phyloP scores from a whole-genome alignment of 305 asterid species.

The Fraxinus platypoda region DNA sequence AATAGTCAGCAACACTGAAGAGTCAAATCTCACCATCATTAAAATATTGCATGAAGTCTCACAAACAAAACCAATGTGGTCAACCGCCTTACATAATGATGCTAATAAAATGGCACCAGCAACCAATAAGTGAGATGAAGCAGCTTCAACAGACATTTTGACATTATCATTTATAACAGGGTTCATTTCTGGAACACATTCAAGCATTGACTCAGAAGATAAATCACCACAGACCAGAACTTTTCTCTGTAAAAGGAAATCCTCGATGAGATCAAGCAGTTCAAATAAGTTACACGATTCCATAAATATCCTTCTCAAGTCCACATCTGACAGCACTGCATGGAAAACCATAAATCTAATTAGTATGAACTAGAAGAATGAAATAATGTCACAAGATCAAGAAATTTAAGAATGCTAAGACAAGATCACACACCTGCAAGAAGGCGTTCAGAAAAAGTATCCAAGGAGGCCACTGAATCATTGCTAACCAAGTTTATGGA shows the following conservation, averaged over 20 bases:
- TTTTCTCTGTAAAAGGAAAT: conserved; percentile 56
- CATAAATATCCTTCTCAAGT: conserved; percentile 40
- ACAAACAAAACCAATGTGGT: conserved; percentile 68
- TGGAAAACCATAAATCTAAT: conserved; percentile 11
- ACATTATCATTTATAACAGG: conserved; percentile 40
- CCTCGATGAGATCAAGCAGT: conserved; percentile 56
- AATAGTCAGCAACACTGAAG: conserved; percentile 42
- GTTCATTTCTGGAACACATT: conserved; percentile 33
- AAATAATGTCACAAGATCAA: conserved; percentile 5
- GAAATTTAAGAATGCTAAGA: conserved; percentile 10
- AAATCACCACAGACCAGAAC: conserved; percentile 43
- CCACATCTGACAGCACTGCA: conserved; percentile 64
- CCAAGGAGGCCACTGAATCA: conserved; percentile 39
- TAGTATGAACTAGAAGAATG: not conserved
- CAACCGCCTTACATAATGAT: conserved; percentile 63
- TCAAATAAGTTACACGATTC: conserved; percentile 53
- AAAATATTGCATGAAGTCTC: conserved; percentile 70
- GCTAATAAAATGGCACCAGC: conserved; percentile 69
- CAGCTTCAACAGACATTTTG: conserved; percentile 39
- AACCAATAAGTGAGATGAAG: conserved; percentile 51
- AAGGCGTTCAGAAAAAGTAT: conserved; percentile 40
- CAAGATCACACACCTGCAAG: conserved; percentile 45
- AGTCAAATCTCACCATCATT: conserved; percentile 36
- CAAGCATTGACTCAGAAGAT: conserved; percentile 34
- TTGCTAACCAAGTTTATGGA: conserved; percentile 28